Evolutionary conservation across 2,329 filamentous ascomycete species (phyloP).

Genomic region (Cercospora citrullina): DNA sequence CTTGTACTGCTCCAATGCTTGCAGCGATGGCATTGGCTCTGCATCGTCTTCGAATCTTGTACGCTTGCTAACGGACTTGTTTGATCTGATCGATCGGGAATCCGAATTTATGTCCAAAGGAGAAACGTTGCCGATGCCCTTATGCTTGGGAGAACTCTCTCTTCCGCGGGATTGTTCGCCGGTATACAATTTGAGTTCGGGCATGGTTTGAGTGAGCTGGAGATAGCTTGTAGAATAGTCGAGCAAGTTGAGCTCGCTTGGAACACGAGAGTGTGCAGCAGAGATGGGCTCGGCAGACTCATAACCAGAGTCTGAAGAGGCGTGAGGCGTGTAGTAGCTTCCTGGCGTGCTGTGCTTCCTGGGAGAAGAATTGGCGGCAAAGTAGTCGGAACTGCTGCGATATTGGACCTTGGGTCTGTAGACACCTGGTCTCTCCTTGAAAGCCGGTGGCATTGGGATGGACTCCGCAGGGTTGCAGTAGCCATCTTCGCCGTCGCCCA

Average conservation of each 20-base stretch:
- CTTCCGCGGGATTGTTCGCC: slow-evolving; percentile 14
- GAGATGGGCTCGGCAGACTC: slow-evolving; percentile 27
- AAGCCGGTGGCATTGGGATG: slow-evolving; percentile 15
- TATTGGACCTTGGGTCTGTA: not conserved
- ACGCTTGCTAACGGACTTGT: slow-evolving; percentile 19
- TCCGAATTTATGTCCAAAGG: slow-evolving; percentile 22
- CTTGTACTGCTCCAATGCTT: slow-evolving; percentile 17
- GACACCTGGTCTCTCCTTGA: slow-evolving; percentile 1
- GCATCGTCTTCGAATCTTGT: slow-evolving; percentile 21
- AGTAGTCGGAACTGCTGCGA: slow-evolving; percentile 16
- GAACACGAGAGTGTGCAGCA: slow-evolving; percentile 28
- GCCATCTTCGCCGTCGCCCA: slow-evolving; percentile 1
- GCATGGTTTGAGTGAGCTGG: slow-evolving; percentile 19
- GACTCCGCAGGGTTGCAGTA: slow-evolving; percentile 2
- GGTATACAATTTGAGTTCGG: slow-evolving; percentile 28
- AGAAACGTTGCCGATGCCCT: slow-evolving; percentile 16
- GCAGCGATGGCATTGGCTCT: slow-evolving; percentile 23
- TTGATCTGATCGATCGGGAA: slow-evolving; percentile 16
- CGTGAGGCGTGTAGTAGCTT: slow-evolving; percentile 15
- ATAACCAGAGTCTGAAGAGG: slow-evolving; percentile 36
- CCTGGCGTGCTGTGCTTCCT: slow-evolving; percentile 11
- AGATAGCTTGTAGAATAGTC: slow-evolving; percentile 17
- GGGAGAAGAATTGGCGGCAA: not conserved
- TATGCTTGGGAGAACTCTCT: slow-evolving; percentile 13
- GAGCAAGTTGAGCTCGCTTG: slow-evolving; percentile 26